Conservation (phyloP, 2,329 filamentous ascomycete genomes). For the Aspergillus felis region DNA sequence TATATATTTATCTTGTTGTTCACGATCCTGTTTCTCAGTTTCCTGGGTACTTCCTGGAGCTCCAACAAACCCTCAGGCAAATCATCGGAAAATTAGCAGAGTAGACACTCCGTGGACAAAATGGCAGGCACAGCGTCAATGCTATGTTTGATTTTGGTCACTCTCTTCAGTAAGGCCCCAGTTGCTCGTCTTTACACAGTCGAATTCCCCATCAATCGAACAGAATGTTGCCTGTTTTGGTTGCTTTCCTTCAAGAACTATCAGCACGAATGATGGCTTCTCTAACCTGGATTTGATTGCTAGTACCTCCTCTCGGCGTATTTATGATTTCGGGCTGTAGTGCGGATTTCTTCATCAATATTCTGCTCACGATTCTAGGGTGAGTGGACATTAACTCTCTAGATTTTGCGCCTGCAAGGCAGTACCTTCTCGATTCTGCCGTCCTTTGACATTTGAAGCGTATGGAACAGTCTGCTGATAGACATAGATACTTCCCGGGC, state of each 20-base stretch:
- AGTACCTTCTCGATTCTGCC: background rate
- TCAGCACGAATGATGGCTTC: background rate
- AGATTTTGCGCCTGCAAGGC: background rate
- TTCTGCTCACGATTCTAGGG: conserved; percentile 63
- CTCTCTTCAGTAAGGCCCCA: conserved; percentile 41
- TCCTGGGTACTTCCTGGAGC: conserved; percentile 18
- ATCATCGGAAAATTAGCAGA: conserved; percentile 1
- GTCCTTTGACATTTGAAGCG: background rate
- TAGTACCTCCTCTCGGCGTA: conserved; percentile 65
- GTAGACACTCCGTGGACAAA: conserved; percentile 5
- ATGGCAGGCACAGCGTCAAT: conserved; percentile 36
- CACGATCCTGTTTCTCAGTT: conserved; percentile 23
- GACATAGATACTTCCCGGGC: conserved; percentile 64
- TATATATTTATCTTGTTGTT: conserved; percentile 27
- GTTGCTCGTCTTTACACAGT: background rate
- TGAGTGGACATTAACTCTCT: conserved; percentile 29
- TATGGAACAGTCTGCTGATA: background rate
- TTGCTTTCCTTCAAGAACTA: background rate
- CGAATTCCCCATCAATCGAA: background rate
- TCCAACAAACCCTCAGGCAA: conserved; percentile 11
- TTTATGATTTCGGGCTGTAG: conserved; percentile 63
- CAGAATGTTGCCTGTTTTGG: background rate
- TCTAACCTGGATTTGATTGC: background rate
- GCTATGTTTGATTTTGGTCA: conserved; percentile 44
- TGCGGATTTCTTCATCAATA: conserved; percentile 62